Evolutionary conservation across 2,329 filamentous ascomycete genomes (phyloP), one percentile per base, ranked within the genome.

Genomic region (Colletotrichum sp.): DNA sequence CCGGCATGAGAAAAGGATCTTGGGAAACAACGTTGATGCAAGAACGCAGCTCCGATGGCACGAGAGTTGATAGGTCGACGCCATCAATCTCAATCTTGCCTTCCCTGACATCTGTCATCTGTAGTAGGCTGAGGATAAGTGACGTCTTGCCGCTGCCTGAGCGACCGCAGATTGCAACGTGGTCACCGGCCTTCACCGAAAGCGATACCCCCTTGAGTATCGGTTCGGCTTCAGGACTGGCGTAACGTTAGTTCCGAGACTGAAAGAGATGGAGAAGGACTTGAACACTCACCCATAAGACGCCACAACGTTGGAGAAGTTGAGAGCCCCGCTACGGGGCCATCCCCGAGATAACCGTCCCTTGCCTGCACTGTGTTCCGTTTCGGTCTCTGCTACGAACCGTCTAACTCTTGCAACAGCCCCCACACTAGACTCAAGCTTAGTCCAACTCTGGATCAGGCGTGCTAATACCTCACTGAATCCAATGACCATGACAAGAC

Each of bases 361-460:
- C 28, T 61, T 74, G 4, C 48, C 67, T 7, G 27, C 16, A 4
- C 5, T 32, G 32, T 13, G 13, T 6, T 74, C 72, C 7, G 25
- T 34, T 27, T 67, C 55, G 8, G 68, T 75, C 22, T 75, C 72
- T 13, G 28, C 4, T 2, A 72, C 39, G n/a, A 75, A 75, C 5
- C 64, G 36, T 30, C 48, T 48, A 1, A 75, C 57, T 27, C 70
- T 65, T 13, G 70, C 55, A 3, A 68, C 73, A 2, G 70, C 73
- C 4, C 73, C 70, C 3, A 76, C 27, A 25, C 74, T 75, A 6
- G 64, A 73, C 65, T 22, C 77, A 75, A 68, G 84, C 82, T 55
- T 76, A 76, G 74, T 79, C 79, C 70, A 73, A 16, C 13, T 68
- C 44, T 76, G 72, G 27, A 63, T 32, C 6, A 60, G 4, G 16